Conservation (phyloP, 345 rosid genomes). For the Eucalyptus erythrocorys region DNA sequence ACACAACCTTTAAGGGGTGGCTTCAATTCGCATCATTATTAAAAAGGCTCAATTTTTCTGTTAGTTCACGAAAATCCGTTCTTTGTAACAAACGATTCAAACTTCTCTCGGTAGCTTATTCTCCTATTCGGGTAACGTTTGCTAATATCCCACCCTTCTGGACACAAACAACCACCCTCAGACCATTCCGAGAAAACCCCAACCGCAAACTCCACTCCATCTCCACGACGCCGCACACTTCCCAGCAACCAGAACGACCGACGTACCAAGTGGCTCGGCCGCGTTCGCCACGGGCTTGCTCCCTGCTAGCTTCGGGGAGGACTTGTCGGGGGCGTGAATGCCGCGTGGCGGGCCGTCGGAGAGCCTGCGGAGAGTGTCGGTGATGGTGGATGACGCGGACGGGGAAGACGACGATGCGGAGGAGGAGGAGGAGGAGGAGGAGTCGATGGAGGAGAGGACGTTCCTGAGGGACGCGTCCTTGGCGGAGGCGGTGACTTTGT, state of each 20-base stretch:
- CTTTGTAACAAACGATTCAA: background rate
- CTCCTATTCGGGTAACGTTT: background rate
- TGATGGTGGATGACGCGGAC: background rate
- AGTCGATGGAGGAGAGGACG: background rate
- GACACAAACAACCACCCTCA: background rate
- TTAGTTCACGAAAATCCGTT: background rate
- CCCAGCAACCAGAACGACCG: background rate
- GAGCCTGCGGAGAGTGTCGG: background rate
- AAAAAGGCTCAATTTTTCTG: background rate
- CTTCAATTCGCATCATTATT: background rate
- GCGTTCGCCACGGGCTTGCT: background rate
- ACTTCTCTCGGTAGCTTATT: background rate
- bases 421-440: background rate
- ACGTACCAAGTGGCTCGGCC: conserved; percentile 6
- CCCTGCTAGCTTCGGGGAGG: background rate
- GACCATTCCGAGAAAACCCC: background rate
- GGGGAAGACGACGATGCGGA: background rate
- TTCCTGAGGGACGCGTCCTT: background rate
- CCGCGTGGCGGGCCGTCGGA: background rate
- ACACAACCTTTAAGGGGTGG: background rate
- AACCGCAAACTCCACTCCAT: background rate
- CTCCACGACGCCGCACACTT: background rate
- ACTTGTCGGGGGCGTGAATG: background rate
- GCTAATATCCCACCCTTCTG: background rate
- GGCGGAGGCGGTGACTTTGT: background rate